Base-by-base conservation (phyloP, 305 asterid species). In the Ilex paraguariensis region DNA sequence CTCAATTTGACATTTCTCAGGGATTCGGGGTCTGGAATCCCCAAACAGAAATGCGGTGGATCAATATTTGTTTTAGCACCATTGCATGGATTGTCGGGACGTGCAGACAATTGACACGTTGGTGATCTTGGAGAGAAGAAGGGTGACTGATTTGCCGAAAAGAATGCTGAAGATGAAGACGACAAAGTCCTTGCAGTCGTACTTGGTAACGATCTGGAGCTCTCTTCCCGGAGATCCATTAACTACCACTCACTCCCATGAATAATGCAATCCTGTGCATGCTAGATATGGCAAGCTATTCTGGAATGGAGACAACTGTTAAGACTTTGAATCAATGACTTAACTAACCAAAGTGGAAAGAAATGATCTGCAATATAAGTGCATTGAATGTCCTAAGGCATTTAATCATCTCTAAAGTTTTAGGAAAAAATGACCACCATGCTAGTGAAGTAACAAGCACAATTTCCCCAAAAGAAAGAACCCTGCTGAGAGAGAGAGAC, bases 101-200 rank as follows among this genome's bases (percentile, higher is more conserved):
- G 71, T 3, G 81, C 54, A 81, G 42, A 72, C 74, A 79, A 62
- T 63, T 68, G 95, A 65, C 75, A 63, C 12, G 82, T 61, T 5
- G 92, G 74, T 33, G 97, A 83, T 63, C 79, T 93, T 7, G 99
- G 99, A 56, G 97, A 89, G 79, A 88, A 82, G 79, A 90, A 85
- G 10, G 98, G 98, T 0, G 99, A 93, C 64, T 93, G 99, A 63
- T 84, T 84, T 13, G 99, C 99, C 3, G 99, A 93, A 73, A 82
- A 90, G 79, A 93, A 93, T 44, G 91, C 81, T 4, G 97, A 93
- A 11, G 99, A 93, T 3, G 99, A 87, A 3, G 99, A 90, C 13
- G 99, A 93, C 39, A 88, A 74, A 73, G 84, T 93, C 79, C 97
- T 79, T 46, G 79, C 77, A 39, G 99, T 79, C 30, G 82, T 79